phyloP scores from a whole-genome alignment of 2,329 filamentous ascomycete species.

The Arthrobotrys megalospora region DNA sequence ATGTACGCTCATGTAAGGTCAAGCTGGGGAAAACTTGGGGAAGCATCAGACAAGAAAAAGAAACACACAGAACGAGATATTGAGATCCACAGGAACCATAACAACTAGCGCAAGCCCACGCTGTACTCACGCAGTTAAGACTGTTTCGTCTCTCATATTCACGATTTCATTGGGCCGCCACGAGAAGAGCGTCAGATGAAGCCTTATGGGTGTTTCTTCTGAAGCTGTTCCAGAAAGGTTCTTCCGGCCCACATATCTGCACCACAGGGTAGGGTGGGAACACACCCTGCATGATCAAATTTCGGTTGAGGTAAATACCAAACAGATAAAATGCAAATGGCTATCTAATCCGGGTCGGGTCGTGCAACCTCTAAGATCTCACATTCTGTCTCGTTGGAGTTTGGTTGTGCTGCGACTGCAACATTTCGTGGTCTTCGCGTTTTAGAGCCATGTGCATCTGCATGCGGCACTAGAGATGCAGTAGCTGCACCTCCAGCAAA shows the following conservation, averaged over 20 bases:
- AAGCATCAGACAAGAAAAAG: conserved; percentile 31
- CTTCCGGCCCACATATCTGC: conserved; percentile 56
- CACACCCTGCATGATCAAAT: conserved; percentile 59
- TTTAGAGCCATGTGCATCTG: conserved; percentile 42
- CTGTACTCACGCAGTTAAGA: conserved; percentile 20
- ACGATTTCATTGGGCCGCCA: conserved; percentile 35
- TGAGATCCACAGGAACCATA: conserved; percentile 10
- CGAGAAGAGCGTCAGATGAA: conserved; percentile 33
- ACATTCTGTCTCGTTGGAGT: conserved; percentile 32
- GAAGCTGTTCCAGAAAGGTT: conserved; percentile 60
- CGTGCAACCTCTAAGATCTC: conserved; percentile 49
- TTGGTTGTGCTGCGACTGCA: conserved; percentile 30
- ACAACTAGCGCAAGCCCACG: conserved; percentile 8
- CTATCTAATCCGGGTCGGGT: conserved; percentile 54
- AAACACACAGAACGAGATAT: conserved; percentile 27
- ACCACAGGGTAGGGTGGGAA: conserved; percentile 22
- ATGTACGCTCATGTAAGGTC: conserved; percentile 18
- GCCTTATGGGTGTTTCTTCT: conserved; percentile 34
- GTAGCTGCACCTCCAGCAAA: conserved; percentile 45
- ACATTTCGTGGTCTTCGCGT: conserved; percentile 35
- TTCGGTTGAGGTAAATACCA: conserved; percentile 62
- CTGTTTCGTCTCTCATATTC: conserved; percentile 38
- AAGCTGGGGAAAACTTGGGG: conserved; percentile 57
- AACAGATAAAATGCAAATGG: conserved; percentile 54
- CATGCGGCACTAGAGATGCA: conserved; percentile 41